Conservation (phyloP, 164 flowering plant species). For the Aristolochia contorta region DNA sequence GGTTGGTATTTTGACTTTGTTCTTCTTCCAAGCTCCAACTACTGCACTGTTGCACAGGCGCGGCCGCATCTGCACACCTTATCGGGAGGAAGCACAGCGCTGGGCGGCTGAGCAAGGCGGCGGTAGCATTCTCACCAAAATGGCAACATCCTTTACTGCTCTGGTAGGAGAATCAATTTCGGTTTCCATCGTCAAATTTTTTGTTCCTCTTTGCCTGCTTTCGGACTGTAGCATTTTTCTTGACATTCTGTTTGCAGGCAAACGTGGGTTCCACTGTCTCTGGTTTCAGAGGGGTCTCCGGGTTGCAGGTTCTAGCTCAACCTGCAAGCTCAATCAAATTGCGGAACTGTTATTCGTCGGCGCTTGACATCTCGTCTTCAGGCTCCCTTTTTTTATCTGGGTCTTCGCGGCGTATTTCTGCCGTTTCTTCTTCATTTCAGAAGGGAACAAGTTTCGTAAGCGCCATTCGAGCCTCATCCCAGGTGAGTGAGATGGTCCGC, state of each 20-base stretch:
- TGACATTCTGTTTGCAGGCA: slow-evolving; percentile 18
- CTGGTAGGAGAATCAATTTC: no score
- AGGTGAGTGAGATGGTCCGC: slow-evolving; percentile 20
- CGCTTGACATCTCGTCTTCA: slow-evolving; percentile 14
- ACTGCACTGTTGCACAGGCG: no score
- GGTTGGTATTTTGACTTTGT: no score
- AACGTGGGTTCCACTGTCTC: slow-evolving; percentile 22
- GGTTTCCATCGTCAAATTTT: no score
- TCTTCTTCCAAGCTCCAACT: no score
- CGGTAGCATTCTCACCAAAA: no score
- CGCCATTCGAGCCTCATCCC: slow-evolving; percentile 33
- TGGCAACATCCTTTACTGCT: no score
- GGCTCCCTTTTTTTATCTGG: slow-evolving; percentile 23
- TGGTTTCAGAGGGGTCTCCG: slow-evolving; percentile 13
- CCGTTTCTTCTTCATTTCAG: slow-evolving; percentile 11
- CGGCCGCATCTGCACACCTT: no score
- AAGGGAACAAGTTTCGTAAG: slow-evolving; percentile 11
- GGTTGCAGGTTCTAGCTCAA: slow-evolving; percentile 6
- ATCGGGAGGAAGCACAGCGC: no score
- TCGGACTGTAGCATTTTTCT: no score
- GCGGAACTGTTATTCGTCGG: slow-evolving; percentile 8
- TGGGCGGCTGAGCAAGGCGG: no score
- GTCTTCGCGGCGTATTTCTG: slow-evolving; percentile 15
- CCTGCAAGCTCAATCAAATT: slow-evolving; percentile 16
- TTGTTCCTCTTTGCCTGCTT: no score